These are phyloP conservation scores for Austropuccinia psidii DNA, from an alignment of 1,284 basidiomycete species.

Conservation along the genomic window DNA sequence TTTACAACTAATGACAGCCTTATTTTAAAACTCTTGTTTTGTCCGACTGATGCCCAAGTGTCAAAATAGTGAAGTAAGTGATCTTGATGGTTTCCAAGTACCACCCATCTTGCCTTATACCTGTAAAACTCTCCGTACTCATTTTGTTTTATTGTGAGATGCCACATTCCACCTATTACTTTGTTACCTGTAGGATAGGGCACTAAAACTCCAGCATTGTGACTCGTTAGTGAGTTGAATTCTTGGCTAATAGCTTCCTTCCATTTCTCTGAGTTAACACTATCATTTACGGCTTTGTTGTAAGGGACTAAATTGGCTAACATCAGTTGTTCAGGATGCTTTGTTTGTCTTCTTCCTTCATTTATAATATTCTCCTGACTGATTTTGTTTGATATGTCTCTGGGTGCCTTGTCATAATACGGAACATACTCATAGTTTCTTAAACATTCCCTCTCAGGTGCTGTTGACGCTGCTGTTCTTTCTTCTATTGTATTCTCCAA, in stretches of 20 bases:
- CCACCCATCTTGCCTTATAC: constrained; percentile 7
- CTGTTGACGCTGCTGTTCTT: no score
- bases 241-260: neutral
- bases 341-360: no score
- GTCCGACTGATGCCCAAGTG: neutral
- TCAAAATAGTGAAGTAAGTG: neutral
- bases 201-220: constrained; percentile 1
- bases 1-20: neutral
- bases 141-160: neutral
- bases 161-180: constrained; percentile 16
- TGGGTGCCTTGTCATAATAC: no score
- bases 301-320: neutral
- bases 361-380: no score
- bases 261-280: neutral
- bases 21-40: neutral
- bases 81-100: constrained; percentile 13
- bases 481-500: no score
- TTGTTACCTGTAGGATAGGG: neutral
- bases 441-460: no score
- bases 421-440: no score
- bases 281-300: neutral
- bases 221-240: neutral
- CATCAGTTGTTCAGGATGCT: no score
- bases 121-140: neutral
- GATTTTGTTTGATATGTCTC: no score